Evolutionary conservation across 1,284 basidiomycete genomes (phyloP), one percentile per base, ranked within the genome.

Genomic region (Rhodotorula sp.): DNA sequence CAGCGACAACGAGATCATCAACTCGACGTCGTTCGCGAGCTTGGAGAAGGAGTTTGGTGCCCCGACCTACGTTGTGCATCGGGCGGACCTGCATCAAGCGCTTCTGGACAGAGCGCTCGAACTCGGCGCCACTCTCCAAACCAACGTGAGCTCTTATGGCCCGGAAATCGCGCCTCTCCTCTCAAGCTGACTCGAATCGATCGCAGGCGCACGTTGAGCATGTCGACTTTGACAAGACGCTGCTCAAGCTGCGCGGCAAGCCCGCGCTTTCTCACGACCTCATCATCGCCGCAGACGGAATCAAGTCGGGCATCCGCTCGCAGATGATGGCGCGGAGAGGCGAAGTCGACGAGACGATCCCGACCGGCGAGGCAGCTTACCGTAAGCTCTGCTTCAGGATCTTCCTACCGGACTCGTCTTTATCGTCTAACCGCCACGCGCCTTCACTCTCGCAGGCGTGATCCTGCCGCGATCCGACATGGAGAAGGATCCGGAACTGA

Each of bases 361-460:
- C 81, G 71, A 82, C 81, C 1, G 82, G 82, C 20, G 80, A 82
- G 74, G 82, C 82, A 2, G 81, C 81, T 0, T 83, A 83, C 76
- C 81, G 70, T 66, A 18, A n/a, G 62, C 43, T 43, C 39, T 43
- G 39, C 39, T 12, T 12, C 39, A 10, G 39, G 39, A 29, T 29
- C 29, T 29, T 43, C 39, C 12, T 43, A 4, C 1, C 5, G 29
- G 29, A 29, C 3, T 3, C 29, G 29, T 29, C 29, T 29, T 29
- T 29, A 29, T 29, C 29, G 29, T 29, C 29, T 29, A 29, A 29
- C 29, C 29, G 3, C 29, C 29, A 29, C 29, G 2, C 29, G 29
- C 29, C 29, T 26, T 16, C 12, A 5, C 15, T 23, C 20, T 29
- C 8, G 10, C 49, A 69, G 68, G 82, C 51, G 67, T 83, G 67